Conservation (phyloP, 441 rosid species). For the Erodium chrysanthum region DNA sequence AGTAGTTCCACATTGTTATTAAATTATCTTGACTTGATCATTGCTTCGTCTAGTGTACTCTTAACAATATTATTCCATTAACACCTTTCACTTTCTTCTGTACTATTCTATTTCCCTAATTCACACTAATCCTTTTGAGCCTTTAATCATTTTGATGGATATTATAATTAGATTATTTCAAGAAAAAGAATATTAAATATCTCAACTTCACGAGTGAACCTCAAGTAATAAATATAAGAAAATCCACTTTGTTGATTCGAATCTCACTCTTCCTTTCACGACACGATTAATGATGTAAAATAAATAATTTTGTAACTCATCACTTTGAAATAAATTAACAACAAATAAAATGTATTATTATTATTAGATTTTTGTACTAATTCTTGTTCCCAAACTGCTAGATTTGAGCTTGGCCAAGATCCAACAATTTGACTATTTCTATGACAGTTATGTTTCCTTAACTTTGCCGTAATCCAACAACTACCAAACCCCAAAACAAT, state of each 20-base stretch:
- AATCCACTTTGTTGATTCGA: not conserved
- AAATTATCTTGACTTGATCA: not conserved
- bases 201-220: too few relatives aligned
- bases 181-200: too few relatives aligned
- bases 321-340: too few relatives aligned
- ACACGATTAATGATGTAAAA: not conserved
- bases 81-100: not conserved
- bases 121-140: not conserved
- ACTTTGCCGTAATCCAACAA: constrained; percentile 5
- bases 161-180: too few relatives aligned
- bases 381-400: not conserved
- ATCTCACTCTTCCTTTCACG: not conserved
- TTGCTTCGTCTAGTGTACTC: not conserved
- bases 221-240: too few relatives aligned
- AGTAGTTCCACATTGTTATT: too few relatives aligned
- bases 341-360: too few relatives aligned
- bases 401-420: not conserved
- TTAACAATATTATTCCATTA: not conserved
- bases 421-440: not conserved
- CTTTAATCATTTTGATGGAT: too few relatives aligned
- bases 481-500: not conserved
- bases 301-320: not conserved
- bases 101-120: not conserved
- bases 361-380: not conserved
- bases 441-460: constrained; percentile 9